These are phyloP conservation scores for Salix udensis DNA, from an alignment of 345 rosid genomes.

Conservation along the genomic window DNA sequence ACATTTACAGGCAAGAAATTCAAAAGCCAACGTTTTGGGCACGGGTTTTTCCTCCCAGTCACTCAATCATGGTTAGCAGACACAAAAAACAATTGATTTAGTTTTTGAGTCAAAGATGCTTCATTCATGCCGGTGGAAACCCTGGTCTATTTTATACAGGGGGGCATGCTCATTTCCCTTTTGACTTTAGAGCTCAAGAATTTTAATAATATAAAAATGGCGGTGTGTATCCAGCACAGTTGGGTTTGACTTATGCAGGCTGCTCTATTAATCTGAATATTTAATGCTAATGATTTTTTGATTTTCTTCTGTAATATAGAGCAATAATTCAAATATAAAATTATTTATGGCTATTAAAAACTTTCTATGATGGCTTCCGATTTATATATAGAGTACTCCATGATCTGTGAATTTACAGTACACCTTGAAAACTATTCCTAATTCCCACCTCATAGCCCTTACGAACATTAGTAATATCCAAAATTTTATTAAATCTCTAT, in stretches of 20 bases:
- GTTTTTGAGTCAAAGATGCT: neutral
- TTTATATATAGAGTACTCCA: neutral
- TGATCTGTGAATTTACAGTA: neutral
- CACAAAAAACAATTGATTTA: neutral
- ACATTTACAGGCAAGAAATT: neutral
- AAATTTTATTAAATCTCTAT: too few relatives aligned
- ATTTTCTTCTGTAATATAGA: neutral
- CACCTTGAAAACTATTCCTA: too few relatives aligned
- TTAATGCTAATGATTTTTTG: neutral
- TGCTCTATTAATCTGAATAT: neutral
- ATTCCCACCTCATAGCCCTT: too few relatives aligned
- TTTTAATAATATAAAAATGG: neutral
- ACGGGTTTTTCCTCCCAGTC: neutral
- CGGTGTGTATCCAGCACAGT: neutral
- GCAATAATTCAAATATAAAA: too few relatives aligned
- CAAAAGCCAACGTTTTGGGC: neutral
- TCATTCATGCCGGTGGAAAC: conserved; percentile 21
- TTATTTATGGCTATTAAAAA: too few relatives aligned
- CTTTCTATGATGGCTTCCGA: neutral
- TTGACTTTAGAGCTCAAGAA: conserved; percentile 3
- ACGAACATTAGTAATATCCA: too few relatives aligned
- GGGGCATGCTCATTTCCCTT: neutral
- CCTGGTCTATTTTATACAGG: neutral
- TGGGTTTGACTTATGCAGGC: neutral
- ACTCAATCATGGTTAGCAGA: neutral